Evolutionary conservation across 2,329 filamentous ascomycete species (phyloP), one percentile per base, ranked within the genome.

Genomic region (Aspergillus phoenicis): DNA sequence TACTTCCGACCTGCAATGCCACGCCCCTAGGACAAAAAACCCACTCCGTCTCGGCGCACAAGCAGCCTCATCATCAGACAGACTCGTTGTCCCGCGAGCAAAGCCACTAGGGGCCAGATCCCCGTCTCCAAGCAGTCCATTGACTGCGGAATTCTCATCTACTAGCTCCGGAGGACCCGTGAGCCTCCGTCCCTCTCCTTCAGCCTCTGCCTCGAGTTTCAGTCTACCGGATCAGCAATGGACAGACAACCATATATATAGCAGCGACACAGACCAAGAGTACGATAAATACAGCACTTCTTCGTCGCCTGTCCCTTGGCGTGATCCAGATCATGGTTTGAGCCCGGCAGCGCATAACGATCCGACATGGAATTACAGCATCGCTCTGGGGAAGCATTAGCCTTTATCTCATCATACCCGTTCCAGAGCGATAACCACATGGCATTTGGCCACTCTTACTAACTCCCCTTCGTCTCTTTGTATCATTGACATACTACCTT

Each of bases 211-310:
- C 2, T 26, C 59, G 6, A 61, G 52, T 39, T 56, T 62, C 22
- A 61, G 65, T n/a, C 60, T 60, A 26, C 58, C 59, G 17, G 59
- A 62, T 17, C 43, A 28, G 15, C 43, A 56, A 13, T 52, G 15
- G 28, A 47, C 38, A 2, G 57, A 63, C 15, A 59, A 48, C 5
- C 56, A 64, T 47, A 7, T 53, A n/a, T 60, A 59, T 26, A 48
- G 47, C 43, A 65, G 60, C 38, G 67, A 68, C 36, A 66, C 67
- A 6, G 67, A 68, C 17, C 28, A 30, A 36, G 63, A 69, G 17
- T 55, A 47, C 8, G 57, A 51, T 6, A 56, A 28, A 33, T 63
- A 63, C 22, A 33, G 47, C 4, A 58, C 45, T n/a, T 49, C 24
- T 11, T 48, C 62, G 8, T 55, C 43, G 15, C 59, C 54, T 33